Evolutionary conservation across 768 basidiomycete genomes (phyloP), one percentile per base, ranked within the genome.

Genomic region (Podaxis pistillaris): DNA sequence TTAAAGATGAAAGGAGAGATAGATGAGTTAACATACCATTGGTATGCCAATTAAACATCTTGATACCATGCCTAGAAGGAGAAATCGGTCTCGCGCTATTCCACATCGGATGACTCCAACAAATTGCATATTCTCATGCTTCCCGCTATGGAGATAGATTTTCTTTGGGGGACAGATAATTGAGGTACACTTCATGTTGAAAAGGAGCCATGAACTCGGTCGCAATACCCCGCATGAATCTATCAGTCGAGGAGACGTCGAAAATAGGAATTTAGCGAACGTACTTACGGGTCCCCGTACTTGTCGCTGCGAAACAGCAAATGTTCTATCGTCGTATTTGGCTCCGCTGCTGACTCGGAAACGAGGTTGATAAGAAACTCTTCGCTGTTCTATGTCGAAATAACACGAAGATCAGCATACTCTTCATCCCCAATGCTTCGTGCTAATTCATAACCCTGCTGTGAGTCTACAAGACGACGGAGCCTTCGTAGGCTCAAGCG

Each of bases 11-110:
- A 41, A 61, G 44, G 49, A 50, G 54, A 51, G 49, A 17, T 36
- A 37, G 22, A 44, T 41, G 53, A 44, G 51, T 46, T 24, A 37
- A 56, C 47, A 52, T 55, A 64, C 52, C 56, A 38, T 60, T 64
- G 19, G 40, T 44, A 41, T 55, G 52, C 52, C 58, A 64, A 30
- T 55, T 64, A 33, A 54, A 19, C 44, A 17, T n/a, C 33, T 22
- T 49, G 33, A 52, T 51, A 26, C 7, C 13, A 38, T 4, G 37
- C n/a, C 36, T 28, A 28, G 7, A 52, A 62, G 60, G 46, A 44
- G 56, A 40, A 38, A 41, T 64, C 8, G 61, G 49, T 49, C 26
- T 52, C 19, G 15, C 44, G 7, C 49, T 33, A 54, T 22, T 30
- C 56, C 13, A 37, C 13, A 37, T n/a, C n/a, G 36, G n/a, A 62